Evolutionary conservation across 495 filamentous ascomycete genomes (phyloP).

Genomic region (Astrothelium macrocarpum): DNA sequence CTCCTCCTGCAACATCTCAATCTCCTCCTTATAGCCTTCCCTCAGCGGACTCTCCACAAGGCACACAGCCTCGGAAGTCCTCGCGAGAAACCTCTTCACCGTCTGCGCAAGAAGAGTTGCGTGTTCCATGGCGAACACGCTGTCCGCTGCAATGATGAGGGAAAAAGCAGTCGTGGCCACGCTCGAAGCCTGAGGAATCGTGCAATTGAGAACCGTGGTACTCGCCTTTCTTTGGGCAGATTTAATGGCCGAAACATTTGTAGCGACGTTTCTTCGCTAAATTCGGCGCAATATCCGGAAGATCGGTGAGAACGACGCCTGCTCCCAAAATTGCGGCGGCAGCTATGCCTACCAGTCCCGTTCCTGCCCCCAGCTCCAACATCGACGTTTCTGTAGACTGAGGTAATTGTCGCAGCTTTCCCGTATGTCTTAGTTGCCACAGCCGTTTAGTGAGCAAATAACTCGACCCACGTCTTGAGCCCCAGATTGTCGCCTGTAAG

Average conservation of each 20-base stretch:
- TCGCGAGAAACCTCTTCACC: conserved; percentile 46
- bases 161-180: conserved; percentile 34
- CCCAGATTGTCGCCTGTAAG: conserved; percentile 81
- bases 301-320: conserved; percentile 52
- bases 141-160: conserved; percentile 60
- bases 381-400: conserved; percentile 24
- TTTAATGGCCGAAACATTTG: conserved; percentile 48
- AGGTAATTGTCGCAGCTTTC: conserved; percentile 18
- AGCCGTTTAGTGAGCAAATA: conserved; percentile 77
- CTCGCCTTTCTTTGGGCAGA: conserved; percentile 28
- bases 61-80: conserved; percentile 39
- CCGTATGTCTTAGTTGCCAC: conserved; percentile 25
- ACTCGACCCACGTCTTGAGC: conserved; percentile 73
- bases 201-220: conserved; percentile 61
- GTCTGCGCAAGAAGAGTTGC: conserved; percentile 52
- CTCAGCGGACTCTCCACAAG: conserved; percentile 59
- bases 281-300: conserved; percentile 49
- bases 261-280: conserved; percentile 41
- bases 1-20: conserved; percentile 43
- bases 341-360: conserved; percentile 49
- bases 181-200: conserved; percentile 25
- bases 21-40: conserved; percentile 46
- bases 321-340: conserved; percentile 35
- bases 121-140: conserved; percentile 59
- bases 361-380: conserved; percentile 56